These are phyloP conservation scores for Cynara cardunculus DNA, from an alignment of 129 eudicot species.

Conservation along the genomic window DNA sequence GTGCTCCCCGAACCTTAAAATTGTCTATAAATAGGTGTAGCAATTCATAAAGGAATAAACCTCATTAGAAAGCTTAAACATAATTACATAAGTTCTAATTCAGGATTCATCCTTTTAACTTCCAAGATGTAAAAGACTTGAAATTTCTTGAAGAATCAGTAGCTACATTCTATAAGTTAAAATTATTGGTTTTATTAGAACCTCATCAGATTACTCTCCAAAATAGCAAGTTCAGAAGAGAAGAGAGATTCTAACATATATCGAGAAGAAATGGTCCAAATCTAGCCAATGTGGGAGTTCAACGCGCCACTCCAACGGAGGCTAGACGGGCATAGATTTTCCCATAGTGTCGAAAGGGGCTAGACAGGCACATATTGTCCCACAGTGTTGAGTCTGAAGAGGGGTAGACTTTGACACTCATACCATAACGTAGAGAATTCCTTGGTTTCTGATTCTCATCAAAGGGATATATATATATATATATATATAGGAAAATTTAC, in stretches of 20 bases:
- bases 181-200: no score
- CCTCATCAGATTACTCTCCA: background rate
- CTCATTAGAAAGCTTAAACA: background rate
- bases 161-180: background rate
- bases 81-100: background rate
- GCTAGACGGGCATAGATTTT: background rate
- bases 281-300: background rate
- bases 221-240: background rate
- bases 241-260: background rate
- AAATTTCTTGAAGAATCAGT: background rate
- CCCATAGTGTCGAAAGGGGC: no score
- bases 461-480: no score
- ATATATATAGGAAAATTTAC: background rate
- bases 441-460: no score
- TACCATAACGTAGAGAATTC: no score
- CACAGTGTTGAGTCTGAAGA: background rate
- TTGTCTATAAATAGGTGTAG: slow-evolving; percentile 22
- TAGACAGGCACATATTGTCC: no score
- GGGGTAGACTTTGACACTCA: no score
- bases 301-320: no score
- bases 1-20: slow-evolving; percentile 20
- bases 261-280: background rate
- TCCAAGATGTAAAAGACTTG: background rate
- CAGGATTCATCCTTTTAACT: background rate
- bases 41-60: slow-evolving; percentile 12